These are phyloP conservation scores for Termitomyces bulborhizus DNA, from an alignment of 768 basidiomycete genomes.

Conservation along the genomic window DNA sequence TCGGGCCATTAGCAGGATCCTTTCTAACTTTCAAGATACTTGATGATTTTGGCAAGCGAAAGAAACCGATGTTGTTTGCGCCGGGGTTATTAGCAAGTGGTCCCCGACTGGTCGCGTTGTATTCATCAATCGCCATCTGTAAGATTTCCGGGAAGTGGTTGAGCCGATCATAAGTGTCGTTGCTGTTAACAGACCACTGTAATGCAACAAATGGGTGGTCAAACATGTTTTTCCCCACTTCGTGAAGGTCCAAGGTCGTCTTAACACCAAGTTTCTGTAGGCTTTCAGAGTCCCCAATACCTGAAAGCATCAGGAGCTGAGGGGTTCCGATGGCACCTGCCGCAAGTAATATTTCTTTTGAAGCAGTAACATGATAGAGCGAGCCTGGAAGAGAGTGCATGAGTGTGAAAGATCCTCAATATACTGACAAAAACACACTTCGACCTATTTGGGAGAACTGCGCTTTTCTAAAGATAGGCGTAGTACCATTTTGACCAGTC, in stretches of 20 bases:
- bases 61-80: conserved; percentile 11
- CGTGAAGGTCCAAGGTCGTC: conserved; percentile 14
- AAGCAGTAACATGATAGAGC: conserved; percentile 12
- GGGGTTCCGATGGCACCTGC: conserved; percentile 26
- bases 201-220: conserved; percentile 18
- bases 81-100: conserved; percentile 15
- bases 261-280: conserved; percentile 15
- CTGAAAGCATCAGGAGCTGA: conserved; percentile 20
- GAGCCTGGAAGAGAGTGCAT: background rate
- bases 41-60: conserved; percentile 10
- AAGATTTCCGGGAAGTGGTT: conserved; percentile 11
- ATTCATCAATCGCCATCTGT: conserved; percentile 10
- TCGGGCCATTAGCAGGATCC: conserved; percentile 18
- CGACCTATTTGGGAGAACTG: conserved; percentile 12
- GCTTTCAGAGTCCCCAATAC: conserved; percentile 18
- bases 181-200: conserved; percentile 19
- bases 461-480: conserved; percentile 13
- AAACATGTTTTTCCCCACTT: conserved; percentile 20
- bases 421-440: no score
- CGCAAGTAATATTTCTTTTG: conserved; percentile 26
- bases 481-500: background rate
- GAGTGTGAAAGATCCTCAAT: no score
- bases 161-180: conserved; percentile 11
- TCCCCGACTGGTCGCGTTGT: conserved; percentile 15
- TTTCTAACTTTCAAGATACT: conserved; percentile 2